Base-by-base conservation (phyloP, 768 basidiomycete species). In the Phlebiopsis gigantea region DNA sequence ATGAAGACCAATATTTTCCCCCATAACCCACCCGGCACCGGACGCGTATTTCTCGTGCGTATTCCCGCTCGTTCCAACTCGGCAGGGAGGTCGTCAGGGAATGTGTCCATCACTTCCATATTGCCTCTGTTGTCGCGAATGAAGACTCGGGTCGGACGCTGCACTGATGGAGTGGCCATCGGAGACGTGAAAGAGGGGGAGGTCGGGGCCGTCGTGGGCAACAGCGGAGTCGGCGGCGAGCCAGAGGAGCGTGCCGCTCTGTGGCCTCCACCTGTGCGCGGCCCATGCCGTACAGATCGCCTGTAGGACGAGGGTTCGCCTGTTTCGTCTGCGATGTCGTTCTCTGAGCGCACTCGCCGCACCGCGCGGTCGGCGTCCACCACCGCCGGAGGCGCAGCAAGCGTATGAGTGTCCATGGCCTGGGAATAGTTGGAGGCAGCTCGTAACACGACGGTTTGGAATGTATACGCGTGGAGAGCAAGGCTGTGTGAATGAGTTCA, bases 1-100 rank as follows among this genome's bases (percentile, higher is more conserved):
- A 87, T 68, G 59, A 75, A 73, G 3, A 68, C 62, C 62, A 79
- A 67, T 5, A 72, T 12, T 24, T 60, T 46, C 1, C 60, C 60
- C 26, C 46, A 26, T 17, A 45, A 45, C 1, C 55, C 58, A 4
- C 9, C 21, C 5, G 57, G 57, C 34, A 53, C 52, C n/a, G 28
- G 46, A 42, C 57, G 57, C n/a, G 41, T 24, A 28, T 15, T 29
- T 26, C 17, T 26, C 25, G 25, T 4, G 9, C 26, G 46, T 28
- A 15, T 26, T 14, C 4, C 14, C 4, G 22, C 14, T 8, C n/a
- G 45, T 30, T 26, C 24, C 10, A 39, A 15, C 22, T 39, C 7
- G 15, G 15, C 4, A 10, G 12, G 45, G 3, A 41, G 28, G 19
- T 50, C 48, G n/a, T 45, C 43, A 10, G 43, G 21, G 7, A 41